Evolutionary conservation across 305 asterid species (phyloP), one percentile per base, ranked within the genome.

Genomic region (Rubia occidens): DNA sequence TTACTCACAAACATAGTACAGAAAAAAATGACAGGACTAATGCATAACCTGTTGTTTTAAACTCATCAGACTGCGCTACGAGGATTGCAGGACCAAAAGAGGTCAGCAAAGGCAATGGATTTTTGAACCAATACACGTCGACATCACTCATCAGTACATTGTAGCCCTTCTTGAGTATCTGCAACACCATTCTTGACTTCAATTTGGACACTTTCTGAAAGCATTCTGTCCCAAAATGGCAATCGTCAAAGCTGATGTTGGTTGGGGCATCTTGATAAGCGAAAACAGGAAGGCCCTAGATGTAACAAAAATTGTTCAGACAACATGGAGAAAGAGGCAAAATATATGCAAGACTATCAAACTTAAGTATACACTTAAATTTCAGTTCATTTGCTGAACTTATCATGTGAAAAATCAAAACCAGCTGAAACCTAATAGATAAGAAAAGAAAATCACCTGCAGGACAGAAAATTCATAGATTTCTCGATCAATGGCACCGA

Each of bases 211-310:
- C 99, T 82, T 72, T 91, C 79, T 82, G 95, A 81, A 89, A 94
- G 83, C 97, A 91, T 66, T 89, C 93, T 0, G 96, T 87, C 60
- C 97, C 99, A 56, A 94, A 94, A 82, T 94, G 99, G 80, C 99
- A 94, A 79, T 86, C 37, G 66, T 89, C 96, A 21, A 84, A 94
- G 90, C 97, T 89, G 85, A 89, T 76, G 75, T 85, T 79, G 71
- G 88, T 78, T 67, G 91, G 89, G 81, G 85, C 78, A 76, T 77
- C 67, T 47, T 78, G 67, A 71, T 84, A 88, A 75, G 85, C 86
- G 82, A 85, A 81, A 60, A 90, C 90, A 13, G 99, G 95, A 58
- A 94, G 81, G 58, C 99, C 97, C 99, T 94, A 78, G 53, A 76
- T 49, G 69, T 11, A 61, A 71, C 47, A 51, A 51, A 3, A 70